Conservation (phyloP, 768 basidiomycete genomes). For the Amanita subjunquillea region DNA sequence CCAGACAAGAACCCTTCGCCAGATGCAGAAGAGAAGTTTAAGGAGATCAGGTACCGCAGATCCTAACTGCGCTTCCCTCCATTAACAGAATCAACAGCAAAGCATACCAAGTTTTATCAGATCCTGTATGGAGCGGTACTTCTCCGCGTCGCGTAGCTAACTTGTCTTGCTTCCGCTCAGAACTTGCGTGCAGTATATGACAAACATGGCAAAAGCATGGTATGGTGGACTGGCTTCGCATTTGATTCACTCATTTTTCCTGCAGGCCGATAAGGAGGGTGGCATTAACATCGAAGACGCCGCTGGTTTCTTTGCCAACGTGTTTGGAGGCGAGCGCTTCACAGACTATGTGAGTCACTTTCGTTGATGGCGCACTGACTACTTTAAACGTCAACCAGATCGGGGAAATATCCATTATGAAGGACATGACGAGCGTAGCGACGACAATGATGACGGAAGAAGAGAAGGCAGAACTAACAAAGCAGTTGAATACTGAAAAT, state of each 20-base stretch:
- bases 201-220: slow-evolving; percentile 89
- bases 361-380: not conserved
- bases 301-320: slow-evolving; percentile 87
- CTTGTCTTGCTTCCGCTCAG: slow-evolving; percentile 18
- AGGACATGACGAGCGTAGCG: slow-evolving; percentile 81
- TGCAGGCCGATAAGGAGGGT: slow-evolving; percentile 69
- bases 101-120: slow-evolving; percentile 90
- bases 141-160: not conserved
- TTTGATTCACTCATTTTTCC: not conserved
- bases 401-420: slow-evolving; percentile 93
- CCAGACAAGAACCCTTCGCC: slow-evolving; percentile 90
- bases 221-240: slow-evolving; percentile 19
- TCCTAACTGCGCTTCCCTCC: not conserved
- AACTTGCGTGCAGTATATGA: slow-evolving; percentile 88
- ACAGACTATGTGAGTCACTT: slow-evolving; percentile 64
- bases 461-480: slow-evolving; percentile 82
- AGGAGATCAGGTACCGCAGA: slow-evolving; percentile 70
- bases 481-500: slow-evolving; percentile 42
- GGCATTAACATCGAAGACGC: slow-evolving; percentile 80
- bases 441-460: slow-evolving; percentile 88
- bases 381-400: slow-evolving; percentile 42
- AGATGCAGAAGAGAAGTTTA: slow-evolving; percentile 95
- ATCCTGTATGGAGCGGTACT: slow-evolving; percentile 44
- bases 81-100: slow-evolving; percentile 65
- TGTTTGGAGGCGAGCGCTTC: slow-evolving; percentile 94